A percentile compares a stretch with the other conserved stretches of the same genome.
Evolutionary conservation across 106 monocot genomes (phyloP).

Genomic region (Agapanthus africanus): DNA sequence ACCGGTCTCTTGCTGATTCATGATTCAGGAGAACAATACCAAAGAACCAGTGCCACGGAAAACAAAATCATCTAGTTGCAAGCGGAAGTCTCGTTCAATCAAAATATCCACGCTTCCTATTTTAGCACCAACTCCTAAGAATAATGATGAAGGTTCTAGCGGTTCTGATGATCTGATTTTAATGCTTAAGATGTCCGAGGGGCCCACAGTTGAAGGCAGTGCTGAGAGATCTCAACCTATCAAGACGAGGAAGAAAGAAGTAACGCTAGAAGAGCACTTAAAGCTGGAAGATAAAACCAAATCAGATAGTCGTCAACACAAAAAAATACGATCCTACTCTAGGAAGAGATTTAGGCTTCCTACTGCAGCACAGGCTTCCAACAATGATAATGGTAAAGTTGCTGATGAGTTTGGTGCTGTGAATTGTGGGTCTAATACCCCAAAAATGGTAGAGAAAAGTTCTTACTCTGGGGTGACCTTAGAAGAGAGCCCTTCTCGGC

Average conservation of each 20-base stretch:
- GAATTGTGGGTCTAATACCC: background rate
- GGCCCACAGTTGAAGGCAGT: background rate
- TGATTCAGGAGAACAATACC: constrained; percentile 4
- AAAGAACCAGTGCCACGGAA: background rate
- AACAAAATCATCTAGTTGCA: background rate
- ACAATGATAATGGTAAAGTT: background rate
- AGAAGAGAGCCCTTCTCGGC: background rate
- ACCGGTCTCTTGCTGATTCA: background rate
- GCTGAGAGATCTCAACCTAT: background rate
- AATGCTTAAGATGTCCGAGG: background rate
- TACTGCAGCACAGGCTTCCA: background rate
- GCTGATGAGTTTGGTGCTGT: background rate
- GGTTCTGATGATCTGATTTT: background rate
- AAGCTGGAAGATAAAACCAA: constrained; percentile 5
- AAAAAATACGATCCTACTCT: background rate
- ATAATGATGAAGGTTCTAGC: constrained; percentile 3
- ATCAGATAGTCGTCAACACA: background rate
- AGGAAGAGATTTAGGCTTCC: background rate
- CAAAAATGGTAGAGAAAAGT: background rate
- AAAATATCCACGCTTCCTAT: background rate
- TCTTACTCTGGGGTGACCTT: background rate
- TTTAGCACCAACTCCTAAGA: background rate
- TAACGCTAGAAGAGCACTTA: background rate
- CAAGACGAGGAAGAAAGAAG: background rate
- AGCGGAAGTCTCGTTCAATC: background rate